phyloP scores from a whole-genome alignment of 371 early-diverging fungal species.

The Dichotomocladium elegans region DNA sequence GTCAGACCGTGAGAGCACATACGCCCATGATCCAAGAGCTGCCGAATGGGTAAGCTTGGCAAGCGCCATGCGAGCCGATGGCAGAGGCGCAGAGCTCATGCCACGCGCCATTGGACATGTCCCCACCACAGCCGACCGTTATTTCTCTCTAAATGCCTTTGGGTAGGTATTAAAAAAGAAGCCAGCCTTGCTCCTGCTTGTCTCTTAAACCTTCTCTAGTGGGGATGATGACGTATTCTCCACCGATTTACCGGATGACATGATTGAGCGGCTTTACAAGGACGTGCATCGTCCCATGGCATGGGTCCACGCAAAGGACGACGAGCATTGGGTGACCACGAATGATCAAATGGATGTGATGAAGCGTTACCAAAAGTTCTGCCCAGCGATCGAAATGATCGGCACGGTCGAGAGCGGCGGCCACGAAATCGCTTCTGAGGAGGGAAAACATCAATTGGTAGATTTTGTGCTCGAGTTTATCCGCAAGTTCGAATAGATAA shows the following conservation, averaged over 20 bases:
- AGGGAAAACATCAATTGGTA: conserved; percentile 18
- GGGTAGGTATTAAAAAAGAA: conserved; percentile 37
- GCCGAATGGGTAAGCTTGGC: conserved; percentile 24
- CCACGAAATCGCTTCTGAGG: conserved; percentile 31
- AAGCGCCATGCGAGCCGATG: conserved; percentile 28
- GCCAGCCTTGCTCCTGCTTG: too few species aligned
- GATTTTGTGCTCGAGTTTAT: conserved; percentile 13
- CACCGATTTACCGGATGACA: conserved; percentile 41
- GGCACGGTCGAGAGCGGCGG: conserved; percentile 37
- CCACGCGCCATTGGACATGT: conserved; percentile 25
- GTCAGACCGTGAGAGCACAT: conserved; percentile 46
- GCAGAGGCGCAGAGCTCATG: conserved; percentile 39
- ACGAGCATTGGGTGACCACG: conserved; percentile 36
- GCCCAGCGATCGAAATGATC: conserved; percentile 32
- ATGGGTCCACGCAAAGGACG: conserved; percentile 40
- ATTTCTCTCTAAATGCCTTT: conserved; percentile 34
- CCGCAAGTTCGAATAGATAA: background rate
- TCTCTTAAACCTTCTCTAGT: conserved; percentile 23
- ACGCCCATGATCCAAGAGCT: conserved; percentile 18
- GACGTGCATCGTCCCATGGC: conserved; percentile 35
- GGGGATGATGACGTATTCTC: conserved; percentile 61
- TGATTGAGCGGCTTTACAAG: conserved; percentile 27
- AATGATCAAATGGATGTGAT: conserved; percentile 20
- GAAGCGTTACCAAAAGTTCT: conserved; percentile 24
- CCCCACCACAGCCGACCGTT: conserved; percentile 48